Percentiles rank a stretch among this genome's conserved stretches.
Conservation (phyloP, 176 grass and related monocot species). For the Raddia distichophylla region DNA sequence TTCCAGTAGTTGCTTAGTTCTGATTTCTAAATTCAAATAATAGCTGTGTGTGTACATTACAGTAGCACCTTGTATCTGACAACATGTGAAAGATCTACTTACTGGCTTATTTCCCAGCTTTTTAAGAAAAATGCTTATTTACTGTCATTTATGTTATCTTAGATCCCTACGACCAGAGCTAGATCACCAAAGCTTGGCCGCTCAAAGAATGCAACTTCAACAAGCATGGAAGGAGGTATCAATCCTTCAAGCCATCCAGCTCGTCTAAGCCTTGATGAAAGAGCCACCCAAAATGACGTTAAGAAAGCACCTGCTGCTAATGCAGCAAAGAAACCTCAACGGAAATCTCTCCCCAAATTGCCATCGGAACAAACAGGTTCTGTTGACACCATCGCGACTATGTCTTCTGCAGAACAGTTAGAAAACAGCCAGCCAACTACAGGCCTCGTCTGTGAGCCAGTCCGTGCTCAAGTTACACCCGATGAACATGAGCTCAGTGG, state of each 20-base stretch:
- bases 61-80: neutral
- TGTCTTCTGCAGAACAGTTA: constrained; percentile 25
- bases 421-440: constrained; percentile 20
- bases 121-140: constrained; percentile 20
- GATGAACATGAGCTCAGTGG: constrained; percentile 36
- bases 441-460: neutral
- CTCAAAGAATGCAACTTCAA: constrained; percentile 49
- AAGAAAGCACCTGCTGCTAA: constrained; percentile 39
- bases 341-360: constrained; percentile 60
- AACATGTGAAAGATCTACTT: constrained; percentile 19
- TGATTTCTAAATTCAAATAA: neutral
- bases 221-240: constrained; percentile 14
- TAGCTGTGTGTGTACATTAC: neutral
- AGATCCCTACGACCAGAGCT: constrained; percentile 68
- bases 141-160: constrained; percentile 13
- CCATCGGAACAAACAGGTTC: constrained; percentile 53
- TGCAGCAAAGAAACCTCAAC: constrained; percentile 47
- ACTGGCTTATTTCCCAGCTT: neutral
- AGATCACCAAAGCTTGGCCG: constrained; percentile 69
- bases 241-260: constrained; percentile 34
- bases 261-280: constrained; percentile 56
- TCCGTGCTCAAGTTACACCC: constrained; percentile 44
- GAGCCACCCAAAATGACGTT: constrained; percentile 31
- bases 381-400: neutral
- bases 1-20: constrained; percentile 13